Evolutionary conservation across 768 basidiomycete species (phyloP).

Genomic region (Neoboletus magnificus): DNA sequence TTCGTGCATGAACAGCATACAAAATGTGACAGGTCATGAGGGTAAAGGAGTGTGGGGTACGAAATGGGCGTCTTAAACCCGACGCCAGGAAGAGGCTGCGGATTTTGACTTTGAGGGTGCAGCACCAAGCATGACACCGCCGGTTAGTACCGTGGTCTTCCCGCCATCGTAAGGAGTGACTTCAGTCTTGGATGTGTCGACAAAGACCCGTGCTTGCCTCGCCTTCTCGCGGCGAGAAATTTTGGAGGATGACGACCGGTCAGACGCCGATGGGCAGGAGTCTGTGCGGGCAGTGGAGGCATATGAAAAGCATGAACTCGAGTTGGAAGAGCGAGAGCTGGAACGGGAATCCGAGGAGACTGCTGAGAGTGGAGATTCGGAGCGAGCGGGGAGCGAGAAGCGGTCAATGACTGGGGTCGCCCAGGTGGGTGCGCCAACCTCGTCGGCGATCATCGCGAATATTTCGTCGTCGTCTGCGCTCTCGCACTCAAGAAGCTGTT

Average conservation of each 20-base stretch:
- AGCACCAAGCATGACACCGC: conserved; percentile 82
- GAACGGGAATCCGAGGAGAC: conserved; percentile 51
- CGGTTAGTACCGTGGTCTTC: conserved; percentile 84
- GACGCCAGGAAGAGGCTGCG: conserved; percentile 53
- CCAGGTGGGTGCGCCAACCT: conserved; percentile 68
- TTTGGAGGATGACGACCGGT: conserved; percentile 44
- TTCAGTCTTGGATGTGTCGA: conserved; percentile 72
- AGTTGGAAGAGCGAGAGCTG: conserved; percentile 64
- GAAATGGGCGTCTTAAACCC: conserved; percentile 37
- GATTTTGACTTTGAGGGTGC: conserved; percentile 35
- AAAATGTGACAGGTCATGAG: conserved; percentile 20
- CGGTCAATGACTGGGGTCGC: conserved; percentile 58
- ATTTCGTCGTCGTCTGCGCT: conserved; percentile 68
- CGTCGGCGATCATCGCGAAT: conserved; percentile 71
- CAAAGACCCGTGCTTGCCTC: conserved; percentile 65
- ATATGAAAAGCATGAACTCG: conserved; percentile 71
- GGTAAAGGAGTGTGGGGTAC: conserved; percentile 22
- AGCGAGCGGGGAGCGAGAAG: conserved; percentile 53
- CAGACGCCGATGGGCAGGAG: conserved; percentile 41
- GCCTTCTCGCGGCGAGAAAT: conserved; percentile 68
- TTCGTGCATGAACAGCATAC: conserved; percentile 25
- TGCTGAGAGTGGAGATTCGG: conserved; percentile 56
- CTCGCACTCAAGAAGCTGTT: conserved; percentile 71
- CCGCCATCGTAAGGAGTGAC: conserved; percentile 86
- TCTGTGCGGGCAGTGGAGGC: conserved; percentile 55